Evolutionary conservation across 768 basidiomycete species (phyloP).

Genomic region (Cantharellus cinnabarinus): DNA sequence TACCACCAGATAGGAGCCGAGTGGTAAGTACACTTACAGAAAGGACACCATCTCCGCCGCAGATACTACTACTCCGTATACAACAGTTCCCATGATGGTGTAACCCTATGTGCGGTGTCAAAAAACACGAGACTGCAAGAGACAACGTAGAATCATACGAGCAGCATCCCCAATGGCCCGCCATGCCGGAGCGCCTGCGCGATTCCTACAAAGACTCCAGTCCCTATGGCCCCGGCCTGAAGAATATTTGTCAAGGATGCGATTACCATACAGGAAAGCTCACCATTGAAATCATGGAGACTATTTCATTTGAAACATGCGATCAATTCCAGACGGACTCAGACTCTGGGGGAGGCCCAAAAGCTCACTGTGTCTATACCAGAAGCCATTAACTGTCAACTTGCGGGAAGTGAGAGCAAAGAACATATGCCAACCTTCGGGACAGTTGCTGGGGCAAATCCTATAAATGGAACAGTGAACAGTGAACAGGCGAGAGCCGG

Average conservation of each 20-base stretch:
- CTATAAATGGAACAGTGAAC: too few species aligned
- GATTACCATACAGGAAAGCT: background rate
- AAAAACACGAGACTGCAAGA: too few species aligned
- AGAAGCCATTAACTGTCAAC: too few species aligned
- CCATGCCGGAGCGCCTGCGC: slow-evolving; percentile 2
- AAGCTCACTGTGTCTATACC: too few species aligned
- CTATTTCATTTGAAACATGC: background rate
- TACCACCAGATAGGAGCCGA: too few species aligned
- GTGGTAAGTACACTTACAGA: background rate
- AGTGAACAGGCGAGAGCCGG: too few species aligned
- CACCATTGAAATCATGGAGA: slow-evolving; percentile 1
- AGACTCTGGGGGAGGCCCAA: too few species aligned
- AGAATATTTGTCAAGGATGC: too few species aligned
- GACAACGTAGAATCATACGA: background rate
- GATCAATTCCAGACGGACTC: too few species aligned
- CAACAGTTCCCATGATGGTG: slow-evolving; percentile 7
- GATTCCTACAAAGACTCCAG: slow-evolving; percentile 7
- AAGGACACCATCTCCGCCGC: slow-evolving; percentile 10
- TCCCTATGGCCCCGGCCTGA: slow-evolving; percentile 2
- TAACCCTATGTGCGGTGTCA: slow-evolving; percentile 1
- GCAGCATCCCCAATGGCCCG: slow-evolving; percentile 10
- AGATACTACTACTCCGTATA: slow-evolving; percentile 9
- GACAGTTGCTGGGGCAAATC: too few species aligned
- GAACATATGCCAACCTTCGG: too few species aligned
- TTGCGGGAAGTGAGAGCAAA: too few species aligned